Base-by-base conservation (phyloP, 352 stramenopile genomes). In the Plasmopara halstedii region DNA sequence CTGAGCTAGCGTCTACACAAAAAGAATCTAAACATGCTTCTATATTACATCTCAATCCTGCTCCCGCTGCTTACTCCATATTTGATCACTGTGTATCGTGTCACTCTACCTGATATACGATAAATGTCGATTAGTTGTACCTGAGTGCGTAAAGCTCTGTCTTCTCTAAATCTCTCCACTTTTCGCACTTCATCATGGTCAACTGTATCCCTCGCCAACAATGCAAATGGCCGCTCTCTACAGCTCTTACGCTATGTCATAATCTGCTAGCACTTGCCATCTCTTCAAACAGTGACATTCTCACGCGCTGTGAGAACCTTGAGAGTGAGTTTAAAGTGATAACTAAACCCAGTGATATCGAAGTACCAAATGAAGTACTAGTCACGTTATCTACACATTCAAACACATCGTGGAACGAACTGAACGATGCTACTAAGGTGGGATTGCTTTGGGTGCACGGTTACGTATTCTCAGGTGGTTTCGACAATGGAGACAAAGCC, bases 361-460 rank as follows among this genome's bases (percentile, higher is more conserved):
- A 62, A 2, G 10, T 68, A 0, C 58, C 54, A 6, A 20, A 11
- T 3, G 50, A 67, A 18, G 51, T 69, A 17, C 46, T 50, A 41
- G 20, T 25, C 15, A 62, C 50, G 34, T 49, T 72, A 4, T 33
- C 47, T 21, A 36, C 33, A 22, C 35, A 45, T n/a, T 53, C 53
- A 20, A 36, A 52, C 9, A 6, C 50, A 17, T 13, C 38, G 14
- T 83, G 67, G 67, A 49, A 15, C 29, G 32, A 49, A 6, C 53
- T 83, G 39, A 37, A 64, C 22, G 70, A 83, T 35, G 46, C 41
- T 10, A 46, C 57, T 11, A 74, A 74, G 46, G 54, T 75, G 4
- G 67, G 58, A 11, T 22, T 83, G 17, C 53, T 83, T 3, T 83
- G 64, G 64, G 51, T 46, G 15, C 53, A 83, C 20, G 70, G 67